These are phyloP conservation scores for Pichia sp. DNA, from an alignment of 1,139 yeast species.

Conservation along the genomic window DNA sequence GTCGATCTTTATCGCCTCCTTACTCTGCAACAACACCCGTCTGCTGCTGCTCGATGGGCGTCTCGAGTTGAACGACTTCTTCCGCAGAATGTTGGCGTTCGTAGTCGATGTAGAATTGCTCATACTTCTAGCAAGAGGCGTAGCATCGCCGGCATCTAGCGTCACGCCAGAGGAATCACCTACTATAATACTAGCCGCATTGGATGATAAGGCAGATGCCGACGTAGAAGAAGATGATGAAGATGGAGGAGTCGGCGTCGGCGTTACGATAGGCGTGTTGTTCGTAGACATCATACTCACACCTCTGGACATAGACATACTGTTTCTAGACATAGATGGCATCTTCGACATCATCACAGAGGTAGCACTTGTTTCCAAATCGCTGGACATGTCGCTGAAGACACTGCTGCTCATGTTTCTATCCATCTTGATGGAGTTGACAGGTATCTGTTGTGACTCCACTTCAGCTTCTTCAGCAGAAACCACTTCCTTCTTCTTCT, in stretches of 20 bases:
- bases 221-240: neutral
- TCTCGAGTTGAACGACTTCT: slow-evolving; percentile 1
- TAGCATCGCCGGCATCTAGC: neutral
- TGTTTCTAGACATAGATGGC: slow-evolving; percentile 3
- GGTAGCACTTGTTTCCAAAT: neutral
- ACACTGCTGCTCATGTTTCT: neutral
- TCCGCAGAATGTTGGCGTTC: neutral
- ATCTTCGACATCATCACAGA: slow-evolving; percentile 1
- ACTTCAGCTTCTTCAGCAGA: neutral
- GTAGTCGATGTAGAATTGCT: no score
- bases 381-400: slow-evolving; percentile 3
- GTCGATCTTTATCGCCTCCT: slow-evolving; percentile 12
- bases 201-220: neutral
- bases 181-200: neutral
- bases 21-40: neutral
- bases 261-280: neutral
- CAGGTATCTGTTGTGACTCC: neutral
- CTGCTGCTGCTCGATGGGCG: neutral
- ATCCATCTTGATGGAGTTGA: neutral
- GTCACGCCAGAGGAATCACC: neutral
- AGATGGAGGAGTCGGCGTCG: neutral
- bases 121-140: neutral
- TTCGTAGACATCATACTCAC: neutral
- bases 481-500: neutral
- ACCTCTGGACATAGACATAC: neutral